Base-by-base conservation (phyloP, 2,329 filamentous ascomycete species). In the Teratosphaeria viscida region DNA sequence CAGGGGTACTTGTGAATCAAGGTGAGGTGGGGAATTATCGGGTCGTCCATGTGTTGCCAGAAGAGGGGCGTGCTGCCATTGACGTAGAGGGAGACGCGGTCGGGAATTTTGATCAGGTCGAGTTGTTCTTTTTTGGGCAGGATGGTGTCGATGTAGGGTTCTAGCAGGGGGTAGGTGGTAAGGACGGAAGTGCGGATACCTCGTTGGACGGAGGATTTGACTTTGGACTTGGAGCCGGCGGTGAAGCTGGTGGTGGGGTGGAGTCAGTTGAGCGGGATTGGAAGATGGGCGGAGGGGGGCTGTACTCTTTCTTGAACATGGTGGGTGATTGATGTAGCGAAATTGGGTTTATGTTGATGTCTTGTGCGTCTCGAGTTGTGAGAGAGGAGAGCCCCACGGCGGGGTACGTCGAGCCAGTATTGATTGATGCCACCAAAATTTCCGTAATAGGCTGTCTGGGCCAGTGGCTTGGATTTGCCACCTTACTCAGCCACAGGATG, bases 141-240 rank as follows among this genome's bases (percentile, higher is more conserved):
- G 68, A 97, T 85, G 74, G 95, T 90, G 75, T 99, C 94, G 75
- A 96, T 95, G 77, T 90, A 84, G 0, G 90, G 89, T 66, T 85
- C 85, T 57, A 97, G 87, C 57, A 89, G 83, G 2, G 94, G 94
- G 77, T 95, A 96, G 57, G 88, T 88, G 61, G 90, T 82, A 64
- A 94, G 79, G 66, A 97, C 83, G 70, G 89, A 89, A 70, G 86
- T 82, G 67, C 94, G 89, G 68, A 99, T 86, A 64, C 80, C 84
- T 71, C 94, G 89, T 79, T 96, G 92, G 59, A 90, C 90, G 27
- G 91, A 96, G 65, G 92, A 96, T 79, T 97, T 99, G 76, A 97
- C 90, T 81, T 97, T 97, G 68, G 91, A 90, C 78, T 94, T 95
- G 59, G 89, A 86, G 66, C 88, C 85, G 29, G 87, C 78, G 69